Conservation (phyloP, 305 asterid species). For the Stenogyne calaminthoides region DNA sequence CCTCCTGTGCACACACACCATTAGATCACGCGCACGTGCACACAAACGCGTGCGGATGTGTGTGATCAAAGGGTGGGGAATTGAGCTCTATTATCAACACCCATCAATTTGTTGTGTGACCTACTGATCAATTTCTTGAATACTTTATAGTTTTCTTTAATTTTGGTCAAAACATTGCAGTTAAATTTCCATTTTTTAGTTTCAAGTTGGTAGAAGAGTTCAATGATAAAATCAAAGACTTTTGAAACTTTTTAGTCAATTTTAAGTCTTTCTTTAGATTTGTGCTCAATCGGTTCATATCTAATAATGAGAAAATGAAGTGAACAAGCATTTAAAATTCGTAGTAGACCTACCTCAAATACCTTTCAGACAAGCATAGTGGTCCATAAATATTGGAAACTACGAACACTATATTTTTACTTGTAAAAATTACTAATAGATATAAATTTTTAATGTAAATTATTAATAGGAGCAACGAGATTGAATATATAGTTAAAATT, state of each 20-base stretch:
- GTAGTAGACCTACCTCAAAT: neutral
- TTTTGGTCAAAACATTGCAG: conserved; percentile 13
- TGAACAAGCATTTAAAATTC: neutral
- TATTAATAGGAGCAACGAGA: no score
- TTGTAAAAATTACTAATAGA: no score
- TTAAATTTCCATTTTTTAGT: neutral
- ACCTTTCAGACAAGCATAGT: neutral
- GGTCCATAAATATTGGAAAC: neutral
- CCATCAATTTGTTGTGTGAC: conserved; percentile 14
- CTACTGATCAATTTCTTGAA: conserved; percentile 1
- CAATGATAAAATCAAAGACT: conserved; percentile 22
- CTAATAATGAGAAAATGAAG: neutral
- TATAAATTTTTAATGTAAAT: no score
- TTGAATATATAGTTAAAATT: no score
- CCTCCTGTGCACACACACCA: no score
- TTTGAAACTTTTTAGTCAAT: conserved; percentile 18
- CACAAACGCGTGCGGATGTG: no score
- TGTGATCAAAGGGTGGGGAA: no score
- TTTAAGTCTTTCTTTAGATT: conserved; percentile 19
- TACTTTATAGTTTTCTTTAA: neutral
- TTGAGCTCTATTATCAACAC: no score
- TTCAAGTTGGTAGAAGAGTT: conserved; percentile 21
- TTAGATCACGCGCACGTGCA: no score
- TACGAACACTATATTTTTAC: neutral
- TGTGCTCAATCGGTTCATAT: neutral